Percentiles rank a stretch among this genome's conserved stretches.
Evolutionary conservation across 2,329 filamentous ascomycete genomes (phyloP).

Genomic region (Clonostachys rosea): DNA sequence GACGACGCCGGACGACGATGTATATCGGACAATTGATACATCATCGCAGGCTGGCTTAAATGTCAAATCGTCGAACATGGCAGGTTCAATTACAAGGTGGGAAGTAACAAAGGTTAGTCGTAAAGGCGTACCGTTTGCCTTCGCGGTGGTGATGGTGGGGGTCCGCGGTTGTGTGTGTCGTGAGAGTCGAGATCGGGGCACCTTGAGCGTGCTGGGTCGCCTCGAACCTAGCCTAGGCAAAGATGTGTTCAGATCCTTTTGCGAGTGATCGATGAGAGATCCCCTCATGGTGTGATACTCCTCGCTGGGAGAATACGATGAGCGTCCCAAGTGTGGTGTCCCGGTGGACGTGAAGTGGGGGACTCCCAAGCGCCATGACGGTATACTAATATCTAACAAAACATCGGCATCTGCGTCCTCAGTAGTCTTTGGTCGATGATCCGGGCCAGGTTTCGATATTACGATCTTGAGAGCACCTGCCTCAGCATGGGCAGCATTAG

Average conservation of each 20-base stretch:
- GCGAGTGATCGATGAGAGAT: constrained; percentile 1
- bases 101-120: constrained; percentile 44
- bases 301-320: constrained; percentile 74
- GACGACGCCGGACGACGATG: constrained; percentile 65
- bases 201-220: constrained; percentile 28
- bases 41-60: constrained; percentile 77
- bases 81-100: constrained; percentile 56
- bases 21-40: constrained; percentile 76
- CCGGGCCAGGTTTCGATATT: constrained; percentile 66
- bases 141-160: constrained; percentile 17
- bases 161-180: constrained; percentile 9
- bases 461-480: constrained; percentile 73
- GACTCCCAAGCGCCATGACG: constrained; percentile 77
- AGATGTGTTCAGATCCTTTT: constrained; percentile 11
- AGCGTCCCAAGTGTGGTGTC: constrained; percentile 73
- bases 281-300: constrained; percentile 30
- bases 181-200: constrained; percentile 26
- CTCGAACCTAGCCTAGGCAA: constrained; percentile 18
- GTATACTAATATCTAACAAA: constrained; percentile 69
- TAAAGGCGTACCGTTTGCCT: constrained; percentile 31
- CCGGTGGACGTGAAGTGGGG: constrained; percentile 75
- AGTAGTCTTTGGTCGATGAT: constrained; percentile 56
- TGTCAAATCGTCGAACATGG: constrained; percentile 78
- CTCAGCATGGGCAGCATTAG: constrained; percentile 46
- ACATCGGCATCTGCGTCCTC: constrained; percentile 44